A percentile compares a stretch with the other conserved stretches of the same genome.
Conservation (phyloP, 108 stramenopile species). For the Skeletonema marinoi region DNA sequence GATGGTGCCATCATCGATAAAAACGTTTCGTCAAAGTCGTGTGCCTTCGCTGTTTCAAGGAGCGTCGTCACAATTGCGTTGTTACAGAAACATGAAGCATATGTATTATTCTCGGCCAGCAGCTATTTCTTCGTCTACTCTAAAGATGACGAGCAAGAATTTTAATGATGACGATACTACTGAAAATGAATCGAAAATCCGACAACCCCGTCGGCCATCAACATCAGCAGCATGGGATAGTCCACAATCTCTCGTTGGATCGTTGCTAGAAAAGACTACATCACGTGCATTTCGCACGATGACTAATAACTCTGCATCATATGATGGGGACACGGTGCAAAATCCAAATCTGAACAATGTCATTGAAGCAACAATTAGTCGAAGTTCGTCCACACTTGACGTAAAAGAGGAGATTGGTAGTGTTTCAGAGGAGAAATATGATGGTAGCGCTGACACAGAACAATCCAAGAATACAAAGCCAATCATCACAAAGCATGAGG, state of each 20-base stretch:
- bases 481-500: not conserved
- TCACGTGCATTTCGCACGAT: conserved; percentile 27
- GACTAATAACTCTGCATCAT: conserved; percentile 1
- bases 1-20: not conserved
- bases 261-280: conserved; percentile 21
- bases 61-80: too few species aligned
- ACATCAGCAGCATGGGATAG: not conserved
- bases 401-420: not conserved
- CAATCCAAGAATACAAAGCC: not conserved
- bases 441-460: conserved; percentile 8
- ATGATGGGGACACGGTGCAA: conserved; percentile 4
- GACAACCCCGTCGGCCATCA: not conserved
- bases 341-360: conserved; percentile 8
- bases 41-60: too few species aligned
- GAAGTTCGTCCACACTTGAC: conserved; percentile 14
- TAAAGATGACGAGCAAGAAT: not conserved
- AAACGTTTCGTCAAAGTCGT: too few species aligned
- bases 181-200: not conserved
- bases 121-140: not conserved
- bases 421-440: conserved; percentile 19
- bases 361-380: conserved; percentile 19
- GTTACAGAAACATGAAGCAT: too few species aligned
- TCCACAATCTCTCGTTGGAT: conserved; percentile 13
- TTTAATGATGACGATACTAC: not conserved
- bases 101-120: too few species aligned